Base-by-base conservation (phyloP, 805 yeast genomes). In the Teunomyces panamensis region DNA sequence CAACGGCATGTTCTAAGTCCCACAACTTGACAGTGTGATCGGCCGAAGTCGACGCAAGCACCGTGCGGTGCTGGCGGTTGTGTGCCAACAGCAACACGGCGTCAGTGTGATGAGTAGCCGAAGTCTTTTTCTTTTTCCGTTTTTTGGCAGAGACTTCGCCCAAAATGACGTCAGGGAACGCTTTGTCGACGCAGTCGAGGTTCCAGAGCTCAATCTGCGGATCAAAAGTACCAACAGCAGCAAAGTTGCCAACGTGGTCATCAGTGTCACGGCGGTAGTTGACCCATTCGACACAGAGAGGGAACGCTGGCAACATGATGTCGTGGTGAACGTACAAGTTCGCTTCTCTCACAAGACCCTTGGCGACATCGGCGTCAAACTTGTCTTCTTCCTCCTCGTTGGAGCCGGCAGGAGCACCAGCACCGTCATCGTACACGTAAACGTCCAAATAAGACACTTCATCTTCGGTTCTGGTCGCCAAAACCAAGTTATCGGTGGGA, bases 151-250 rank as follows among this genome's bases (percentile, higher is more conserved):
- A 71, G 9, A 83, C 82, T 62, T 87, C 96, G 45, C 99, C 98
- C 50, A 94, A 75, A 52, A 94, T 89, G 56, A 87, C 78, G 62
- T 91, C 96, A 10, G 99, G 99, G 78, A 88, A 92, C 26, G 96
- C 92, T 60, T 89, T 89, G 57, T 94, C 98, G 30, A 92, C 75
- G 53, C 85, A 83, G 65, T 94, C 99, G 59, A 94, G 74, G 67
- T 94, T 90, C 98, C 98, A 94, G 51, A 94, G 79, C 70, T 94
- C 99, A 67, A 94, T 92, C 62, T 87, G 95, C 35, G 99, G 99
- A 58, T 92, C 98, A 64, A 94, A 92, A 2, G 98, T 88, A 63
- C 98, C 98, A 54, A 94, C 75, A 10, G 99, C 99, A 2, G 96
- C 98, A 68, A 89, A 90, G 68, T 90, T 94, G 9, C 96, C 97